phyloP scores from a whole-genome alignment of 1,284 basidiomycete genomes.

The Cutaneotrichosporon daszewskae region DNA sequence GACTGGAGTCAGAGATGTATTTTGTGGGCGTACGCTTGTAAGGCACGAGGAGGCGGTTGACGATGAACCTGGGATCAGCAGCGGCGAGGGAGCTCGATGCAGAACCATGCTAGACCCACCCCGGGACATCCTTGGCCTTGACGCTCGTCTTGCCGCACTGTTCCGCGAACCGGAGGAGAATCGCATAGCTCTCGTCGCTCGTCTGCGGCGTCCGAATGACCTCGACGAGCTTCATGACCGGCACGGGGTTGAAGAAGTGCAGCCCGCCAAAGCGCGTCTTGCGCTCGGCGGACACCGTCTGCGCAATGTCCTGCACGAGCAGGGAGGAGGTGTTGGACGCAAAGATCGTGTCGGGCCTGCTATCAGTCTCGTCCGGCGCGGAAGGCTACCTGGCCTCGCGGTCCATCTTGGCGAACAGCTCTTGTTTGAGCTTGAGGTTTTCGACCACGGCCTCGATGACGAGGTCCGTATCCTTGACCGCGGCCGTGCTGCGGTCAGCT shows the following conservation, averaged over 20 bases:
- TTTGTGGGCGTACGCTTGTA: slow-evolving; percentile 51
- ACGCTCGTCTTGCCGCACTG: slow-evolving; percentile 54
- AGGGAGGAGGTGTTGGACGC: slow-evolving; percentile 56
- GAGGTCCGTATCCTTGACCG: slow-evolving; percentile 52
- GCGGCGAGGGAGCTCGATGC: slow-evolving; percentile 13
- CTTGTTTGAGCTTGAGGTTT: slow-evolving; percentile 53
- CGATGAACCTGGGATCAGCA: slow-evolving; percentile 48
- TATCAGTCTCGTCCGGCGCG: too few relatives aligned
- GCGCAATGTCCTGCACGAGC: slow-evolving; percentile 52
- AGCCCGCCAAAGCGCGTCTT: slow-evolving; percentile 50
- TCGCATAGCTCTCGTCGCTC: slow-evolving; percentile 48
- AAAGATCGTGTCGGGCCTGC: slow-evolving; percentile 45
- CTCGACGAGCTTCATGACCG: slow-evolving; percentile 57
- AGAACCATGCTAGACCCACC: slow-evolving; percentile 22
- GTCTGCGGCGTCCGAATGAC: slow-evolving; percentile 52
- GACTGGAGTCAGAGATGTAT: slow-evolving; percentile 39
- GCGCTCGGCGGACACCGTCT: slow-evolving; percentile 34
- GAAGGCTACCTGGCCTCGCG: slow-evolving; percentile 44
- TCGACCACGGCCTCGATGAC: slow-evolving; percentile 59
- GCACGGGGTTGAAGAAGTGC: slow-evolving; percentile 53
- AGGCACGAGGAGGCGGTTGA: slow-evolving; percentile 53
- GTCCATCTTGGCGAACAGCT: slow-evolving; percentile 54
- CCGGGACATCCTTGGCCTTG: slow-evolving; percentile 54
- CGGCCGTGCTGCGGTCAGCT: slow-evolving; percentile 32
- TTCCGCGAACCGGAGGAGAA: slow-evolving; percentile 51